phyloP scores from a whole-genome alignment of 1,284 basidiomycete species.

The Ustilago trichophora region DNA sequence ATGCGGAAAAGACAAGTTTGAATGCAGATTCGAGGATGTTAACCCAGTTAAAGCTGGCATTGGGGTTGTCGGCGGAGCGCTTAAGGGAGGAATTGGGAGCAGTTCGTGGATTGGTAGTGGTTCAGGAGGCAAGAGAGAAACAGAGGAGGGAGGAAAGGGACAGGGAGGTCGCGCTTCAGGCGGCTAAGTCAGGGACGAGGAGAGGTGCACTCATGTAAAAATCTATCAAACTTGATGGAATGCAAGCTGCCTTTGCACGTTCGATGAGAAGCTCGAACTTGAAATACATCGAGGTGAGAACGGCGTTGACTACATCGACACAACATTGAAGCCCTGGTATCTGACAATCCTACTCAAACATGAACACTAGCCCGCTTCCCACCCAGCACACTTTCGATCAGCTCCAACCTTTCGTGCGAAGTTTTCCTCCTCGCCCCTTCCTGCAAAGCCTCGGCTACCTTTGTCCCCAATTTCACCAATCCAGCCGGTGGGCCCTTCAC shows the following conservation, averaged over 20 bases:
- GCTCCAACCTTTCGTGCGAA: conserved; percentile 30
- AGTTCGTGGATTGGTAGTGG: neutral
- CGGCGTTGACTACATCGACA: no score
- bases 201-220: conserved; percentile 1
- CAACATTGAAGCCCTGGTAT: no score
- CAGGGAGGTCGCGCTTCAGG: conserved; percentile 16
- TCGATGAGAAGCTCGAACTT: no score
- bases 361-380: neutral
- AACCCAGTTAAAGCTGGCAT: conserved; percentile 14
- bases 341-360: conserved; percentile 3
- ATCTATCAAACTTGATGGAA: no score
- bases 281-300: no score
- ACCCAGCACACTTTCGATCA: conserved; percentile 11
- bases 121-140: conserved; percentile 4
- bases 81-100: conserved; percentile 8
- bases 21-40: conserved; percentile 27
- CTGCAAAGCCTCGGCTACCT: conserved; percentile 22
- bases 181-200: conserved; percentile 15
- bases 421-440: conserved; percentile 36
- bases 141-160: conserved; percentile 21
- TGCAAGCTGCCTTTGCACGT: no score
- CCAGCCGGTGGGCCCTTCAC: conserved; percentile 1
- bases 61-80: conserved; percentile 5
- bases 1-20: conserved; percentile 31
- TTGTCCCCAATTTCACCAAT: conserved; percentile 23